phyloP scores from a whole-genome alignment of 345 rosid genomes.

The Carallia brachiata region DNA sequence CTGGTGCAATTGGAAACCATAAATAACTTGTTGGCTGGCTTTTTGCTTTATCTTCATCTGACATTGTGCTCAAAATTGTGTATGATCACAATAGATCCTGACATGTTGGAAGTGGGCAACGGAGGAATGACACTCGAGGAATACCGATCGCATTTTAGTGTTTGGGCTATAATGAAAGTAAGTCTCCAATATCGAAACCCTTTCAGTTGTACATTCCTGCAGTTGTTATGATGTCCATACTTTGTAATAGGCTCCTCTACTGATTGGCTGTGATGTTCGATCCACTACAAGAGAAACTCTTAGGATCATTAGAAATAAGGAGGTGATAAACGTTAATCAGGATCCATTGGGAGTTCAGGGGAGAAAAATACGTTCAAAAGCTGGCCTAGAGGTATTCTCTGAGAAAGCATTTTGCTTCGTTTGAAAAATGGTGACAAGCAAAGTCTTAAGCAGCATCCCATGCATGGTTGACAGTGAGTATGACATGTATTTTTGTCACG shows the following conservation, averaged over 20 bases:
- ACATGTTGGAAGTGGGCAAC: slow-evolving; percentile 33
- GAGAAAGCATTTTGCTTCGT: background rate
- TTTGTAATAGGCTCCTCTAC: slow-evolving; percentile 24
- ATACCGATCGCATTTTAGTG: slow-evolving; percentile 29
- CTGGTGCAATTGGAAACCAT: too few species aligned
- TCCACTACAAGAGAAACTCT: slow-evolving; percentile 12
- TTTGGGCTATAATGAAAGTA: slow-evolving; percentile 33
- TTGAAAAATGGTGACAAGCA: background rate
- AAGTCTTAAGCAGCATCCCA: too few species aligned
- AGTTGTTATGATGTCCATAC: background rate
- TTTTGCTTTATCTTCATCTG: background rate
- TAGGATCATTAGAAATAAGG: slow-evolving; percentile 17
- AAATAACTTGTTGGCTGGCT: background rate
- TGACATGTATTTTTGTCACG: too few species aligned
- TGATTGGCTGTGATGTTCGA: slow-evolving; percentile 27
- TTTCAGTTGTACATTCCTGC: background rate
- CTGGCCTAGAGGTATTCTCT: slow-evolving; percentile 23
- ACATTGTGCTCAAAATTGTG: background rate
- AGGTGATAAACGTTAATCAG: slow-evolving; percentile 27
- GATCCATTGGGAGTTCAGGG: slow-evolving; percentile 29
- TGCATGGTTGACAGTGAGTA: too few species aligned
- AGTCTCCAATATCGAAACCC: background rate
- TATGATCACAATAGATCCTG: slow-evolving; percentile 24
- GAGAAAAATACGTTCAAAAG: slow-evolving; percentile 19
- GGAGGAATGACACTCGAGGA: slow-evolving; percentile 30